These are phyloP conservation scores for Debaryomycetaceae sp. DNA, from an alignment of 1,139 yeast species.

Conservation along the genomic window DNA sequence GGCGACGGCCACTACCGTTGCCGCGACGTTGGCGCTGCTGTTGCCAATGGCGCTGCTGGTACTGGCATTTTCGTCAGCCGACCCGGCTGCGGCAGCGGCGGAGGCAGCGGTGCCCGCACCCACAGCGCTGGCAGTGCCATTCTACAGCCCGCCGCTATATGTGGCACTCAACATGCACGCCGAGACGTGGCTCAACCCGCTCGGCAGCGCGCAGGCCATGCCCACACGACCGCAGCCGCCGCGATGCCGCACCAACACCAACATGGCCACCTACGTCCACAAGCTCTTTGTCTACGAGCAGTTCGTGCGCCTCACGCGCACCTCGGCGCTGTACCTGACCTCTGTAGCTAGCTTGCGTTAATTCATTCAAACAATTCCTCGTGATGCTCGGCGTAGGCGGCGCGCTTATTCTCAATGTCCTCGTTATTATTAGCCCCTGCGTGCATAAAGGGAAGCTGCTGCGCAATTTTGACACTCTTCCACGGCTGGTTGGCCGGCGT, in stretches of 20 bases:
- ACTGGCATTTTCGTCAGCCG: too few relatives aligned
- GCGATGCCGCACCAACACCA: conserved; percentile 20
- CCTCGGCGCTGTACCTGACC: too few relatives aligned
- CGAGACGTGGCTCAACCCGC: too few relatives aligned
- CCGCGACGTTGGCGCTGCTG: too few relatives aligned
- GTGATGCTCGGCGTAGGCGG: conserved; percentile 4
- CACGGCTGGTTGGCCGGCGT: conserved; percentile 34
- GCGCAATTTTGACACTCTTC: conserved; percentile 36
- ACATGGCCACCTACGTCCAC: conserved; percentile 21
- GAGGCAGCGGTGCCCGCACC: too few relatives aligned
- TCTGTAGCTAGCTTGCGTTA: too few relatives aligned
- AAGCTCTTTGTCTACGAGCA: conserved; percentile 15
- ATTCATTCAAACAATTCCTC: neutral
- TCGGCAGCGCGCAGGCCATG: neutral
- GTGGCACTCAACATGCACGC: too few relatives aligned
- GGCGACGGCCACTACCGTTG: too few relatives aligned
- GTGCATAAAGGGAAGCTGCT: conserved; percentile 26
- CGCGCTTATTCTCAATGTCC: conserved; percentile 8
- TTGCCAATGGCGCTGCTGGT: too few relatives aligned
- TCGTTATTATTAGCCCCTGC: conserved; percentile 15
- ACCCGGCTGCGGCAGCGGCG: too few relatives aligned
- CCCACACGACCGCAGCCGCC: conserved; percentile 17
- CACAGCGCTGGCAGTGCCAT: conserved; percentile 12
- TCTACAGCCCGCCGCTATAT: conserved; percentile 15
- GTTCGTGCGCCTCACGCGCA: conserved; percentile 8